Evolutionary conservation across 176 grass and related monocot genomes (phyloP), one percentile per base, ranked within the genome.

Genomic region (Calamus simplicifolius): DNA sequence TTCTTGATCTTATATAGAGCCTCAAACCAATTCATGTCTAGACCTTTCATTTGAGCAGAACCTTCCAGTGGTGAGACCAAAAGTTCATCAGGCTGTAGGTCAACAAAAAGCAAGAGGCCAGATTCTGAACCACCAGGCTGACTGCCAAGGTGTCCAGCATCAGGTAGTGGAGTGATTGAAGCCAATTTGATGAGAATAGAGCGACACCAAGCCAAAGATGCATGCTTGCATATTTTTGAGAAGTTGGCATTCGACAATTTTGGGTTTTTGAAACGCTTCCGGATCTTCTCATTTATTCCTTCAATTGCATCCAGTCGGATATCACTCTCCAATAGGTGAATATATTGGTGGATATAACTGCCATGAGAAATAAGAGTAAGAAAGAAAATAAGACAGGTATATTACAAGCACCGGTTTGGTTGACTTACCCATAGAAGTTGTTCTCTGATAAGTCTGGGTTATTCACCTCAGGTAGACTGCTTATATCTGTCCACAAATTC

Each of bases 21-120:
- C 63, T 98, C 93, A 61, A 98, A 92, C 84, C 76, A 91, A 65
- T 92, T 92, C 87, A 98, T 98, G 60, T 92, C 93, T 52, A 98
- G 84, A 12, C 93, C 93, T 88, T 85, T 85, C 49, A 80, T 92
- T 71, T 85, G 87, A 72, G 79, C 68, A 72, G 78, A 73, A 21
- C 81, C 87, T 38, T 98, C 84, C 59, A 75, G 81, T 49, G 78
- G 85, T 67, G 79, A 78, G 51, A 98, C 74, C 52, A 92, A 83
- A 57, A 92, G 84, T 21, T 92, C 87, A 25, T 98, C 93, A 67
- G 87, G 93, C 63, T 92, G 87, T 60, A 88, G 78, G 63, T 98
- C 93, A 17, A 98, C 85, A 28, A 80, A 88, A 25, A 97, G 75
- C 51, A 85, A 31, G 62, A 92, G 73, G 27, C 77, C 81, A 6